These are phyloP conservation scores for Phyllosticta paracitricarpa DNA, from an alignment of 2,329 filamentous ascomycete species.

Conservation along the genomic window DNA sequence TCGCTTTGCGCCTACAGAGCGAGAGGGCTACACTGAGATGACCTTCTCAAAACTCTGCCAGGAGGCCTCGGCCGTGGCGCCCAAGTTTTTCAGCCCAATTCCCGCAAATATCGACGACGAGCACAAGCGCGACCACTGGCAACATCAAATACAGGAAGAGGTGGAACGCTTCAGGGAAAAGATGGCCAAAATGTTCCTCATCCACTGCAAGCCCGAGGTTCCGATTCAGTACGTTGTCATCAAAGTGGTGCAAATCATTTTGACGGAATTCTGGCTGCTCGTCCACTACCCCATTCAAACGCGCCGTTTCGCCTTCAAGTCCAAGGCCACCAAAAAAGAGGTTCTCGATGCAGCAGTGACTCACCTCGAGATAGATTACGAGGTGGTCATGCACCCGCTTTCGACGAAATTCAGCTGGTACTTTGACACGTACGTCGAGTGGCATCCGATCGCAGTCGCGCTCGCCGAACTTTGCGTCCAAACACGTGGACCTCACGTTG, in stretches of 20 bases:
- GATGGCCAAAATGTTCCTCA: constrained; percentile 30
- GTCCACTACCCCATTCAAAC: constrained; percentile 10
- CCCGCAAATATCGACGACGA: constrained; percentile 12
- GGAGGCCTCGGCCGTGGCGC: constrained; percentile 17
- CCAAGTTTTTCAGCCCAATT: constrained; percentile 11
- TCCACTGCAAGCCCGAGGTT: constrained; percentile 19
- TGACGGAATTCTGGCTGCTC: constrained; percentile 6
- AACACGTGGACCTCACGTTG: constrained; percentile 18
- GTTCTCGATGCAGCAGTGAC: not conserved
- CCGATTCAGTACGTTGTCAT: constrained; percentile 1
- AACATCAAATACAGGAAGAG: constrained; percentile 20
- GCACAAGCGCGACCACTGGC: constrained; percentile 9
- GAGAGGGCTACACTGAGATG: constrained; percentile 28
- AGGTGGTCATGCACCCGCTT: constrained; percentile 26
- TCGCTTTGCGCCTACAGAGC: constrained; percentile 14
- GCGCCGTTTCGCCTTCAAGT: constrained; percentile 10
- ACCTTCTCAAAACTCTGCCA: constrained; percentile 29
- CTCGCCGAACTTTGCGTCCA: constrained; percentile 26
- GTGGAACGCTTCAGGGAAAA: constrained; percentile 32
- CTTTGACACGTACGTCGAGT: constrained; percentile 39
- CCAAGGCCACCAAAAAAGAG: constrained; percentile 24
- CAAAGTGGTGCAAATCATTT: constrained; percentile 3
- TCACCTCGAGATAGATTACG: not conserved
- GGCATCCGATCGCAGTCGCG: constrained; percentile 43
- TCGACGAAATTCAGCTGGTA: constrained; percentile 31